Percentiles rank a stretch among this genome's conserved stretches.
Conservation (phyloP, 495 filamentous ascomycete genomes). For the Xylaria nigripes region DNA sequence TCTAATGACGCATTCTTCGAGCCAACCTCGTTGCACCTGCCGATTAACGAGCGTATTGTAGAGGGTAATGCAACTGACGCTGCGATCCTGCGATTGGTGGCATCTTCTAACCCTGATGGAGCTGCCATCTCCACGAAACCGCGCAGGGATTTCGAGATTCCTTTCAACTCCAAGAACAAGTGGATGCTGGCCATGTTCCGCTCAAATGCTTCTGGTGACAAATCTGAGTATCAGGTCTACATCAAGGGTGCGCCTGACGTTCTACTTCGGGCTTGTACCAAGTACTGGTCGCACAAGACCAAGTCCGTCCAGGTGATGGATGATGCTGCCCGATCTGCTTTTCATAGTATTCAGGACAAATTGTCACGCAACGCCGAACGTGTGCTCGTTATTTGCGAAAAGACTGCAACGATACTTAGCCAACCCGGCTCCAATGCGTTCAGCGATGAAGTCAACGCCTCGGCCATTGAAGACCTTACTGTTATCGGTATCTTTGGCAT, state of each 20-base stretch:
- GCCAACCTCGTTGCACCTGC: constrained; percentile 12
- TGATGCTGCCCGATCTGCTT: constrained; percentile 22
- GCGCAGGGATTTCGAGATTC: constrained; percentile 21
- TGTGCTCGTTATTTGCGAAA: constrained; percentile 44
- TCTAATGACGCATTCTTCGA: constrained; percentile 31
- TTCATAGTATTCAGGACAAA: constrained; percentile 34
- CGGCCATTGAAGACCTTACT: constrained; percentile 34
- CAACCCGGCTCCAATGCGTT: constrained; percentile 33
- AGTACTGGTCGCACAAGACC: constrained; percentile 34
- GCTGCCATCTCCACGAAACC: not conserved
- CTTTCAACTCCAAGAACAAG: constrained; percentile 35
- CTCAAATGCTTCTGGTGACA: not conserved
- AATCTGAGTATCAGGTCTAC: constrained; percentile 21
- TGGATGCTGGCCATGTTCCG: constrained; percentile 27
- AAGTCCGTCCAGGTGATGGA: constrained; percentile 31
- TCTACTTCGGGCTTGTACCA: constrained; percentile 32
- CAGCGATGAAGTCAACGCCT: constrained; percentile 36
- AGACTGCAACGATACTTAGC: constrained; percentile 16
- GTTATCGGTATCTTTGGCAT: constrained; percentile 46
- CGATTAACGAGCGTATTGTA: constrained; percentile 23
- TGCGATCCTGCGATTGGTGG: constrained; percentile 25
- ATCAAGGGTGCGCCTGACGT: constrained; percentile 32
- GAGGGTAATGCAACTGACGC: constrained; percentile 31
- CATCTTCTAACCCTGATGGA: constrained; percentile 3
- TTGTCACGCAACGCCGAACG: constrained; percentile 43